Evolutionary conservation across 2,329 filamentous ascomycete species (phyloP).

Genomic region (Dryadomyces sulphureus): DNA sequence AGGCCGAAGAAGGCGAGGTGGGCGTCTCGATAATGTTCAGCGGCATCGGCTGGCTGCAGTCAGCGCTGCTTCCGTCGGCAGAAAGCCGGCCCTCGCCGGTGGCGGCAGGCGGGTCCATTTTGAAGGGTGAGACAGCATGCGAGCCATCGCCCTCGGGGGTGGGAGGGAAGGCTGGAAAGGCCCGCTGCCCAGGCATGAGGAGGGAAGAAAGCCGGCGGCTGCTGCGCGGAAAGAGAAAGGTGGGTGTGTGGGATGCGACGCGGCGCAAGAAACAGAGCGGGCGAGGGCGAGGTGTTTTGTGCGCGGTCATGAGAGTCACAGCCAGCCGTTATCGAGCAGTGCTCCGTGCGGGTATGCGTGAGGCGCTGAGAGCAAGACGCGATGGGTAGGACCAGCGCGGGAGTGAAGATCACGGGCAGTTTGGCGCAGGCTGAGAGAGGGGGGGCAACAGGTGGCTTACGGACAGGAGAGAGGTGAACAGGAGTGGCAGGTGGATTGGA

Average conservation of each 20-base stretch:
- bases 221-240: no score
- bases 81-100: no score
- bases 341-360: no score
- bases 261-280: no score
- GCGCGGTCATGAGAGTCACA: no score
- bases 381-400: not conserved
- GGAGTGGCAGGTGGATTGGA: not conserved
- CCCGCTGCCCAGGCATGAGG: not conserved
- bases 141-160: not conserved
- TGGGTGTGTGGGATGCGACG: no score
- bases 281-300: no score
- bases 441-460: not conserved
- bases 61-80: not conserved
- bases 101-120: not conserved
- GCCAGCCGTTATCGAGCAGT: no score
- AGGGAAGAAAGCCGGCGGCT: not conserved
- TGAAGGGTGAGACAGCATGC: not conserved
- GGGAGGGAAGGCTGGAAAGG: not conserved
- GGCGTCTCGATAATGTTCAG: slow-evolving; percentile 22
- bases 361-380: not conserved
- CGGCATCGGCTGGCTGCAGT: slow-evolving; percentile 2
- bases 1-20: slow-evolving; percentile 27
- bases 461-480: not conserved
- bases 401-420: not conserved
- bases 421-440: not conserved